A percentile compares a stretch with the other conserved stretches of the same genome.
phyloP scores from a whole-genome alignment of 2,329 filamentous ascomycete species.

The Aspergillus piperis region DNA sequence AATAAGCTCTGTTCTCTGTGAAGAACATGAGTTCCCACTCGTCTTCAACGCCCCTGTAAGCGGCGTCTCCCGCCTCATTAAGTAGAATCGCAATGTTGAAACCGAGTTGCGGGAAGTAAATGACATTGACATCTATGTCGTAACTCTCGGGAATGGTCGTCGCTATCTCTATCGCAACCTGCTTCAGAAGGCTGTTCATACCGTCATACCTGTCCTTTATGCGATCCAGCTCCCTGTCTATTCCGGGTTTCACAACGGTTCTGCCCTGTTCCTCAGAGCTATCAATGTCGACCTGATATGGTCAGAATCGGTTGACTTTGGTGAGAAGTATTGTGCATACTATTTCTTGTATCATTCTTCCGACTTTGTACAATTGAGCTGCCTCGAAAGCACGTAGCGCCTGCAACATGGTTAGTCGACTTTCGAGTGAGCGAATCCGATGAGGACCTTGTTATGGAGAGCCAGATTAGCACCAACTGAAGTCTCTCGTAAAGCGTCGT shows the following conservation, averaged over 20 bases:
- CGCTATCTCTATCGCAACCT: constrained; percentile 66
- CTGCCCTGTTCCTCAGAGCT: constrained; percentile 70
- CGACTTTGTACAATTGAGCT: constrained; percentile 63
- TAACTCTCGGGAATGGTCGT: constrained; percentile 60
- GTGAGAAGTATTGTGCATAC: constrained; percentile 33
- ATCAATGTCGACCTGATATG: constrained; percentile 70
- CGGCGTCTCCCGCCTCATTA: constrained; percentile 60
- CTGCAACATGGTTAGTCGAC: constrained; percentile 35
- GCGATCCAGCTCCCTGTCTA: constrained; percentile 74
- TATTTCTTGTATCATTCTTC: constrained; percentile 69
- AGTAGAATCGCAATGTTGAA: constrained; percentile 77
- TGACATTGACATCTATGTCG: constrained; percentile 67
- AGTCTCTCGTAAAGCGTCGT: constrained; percentile 63
- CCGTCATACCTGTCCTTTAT: constrained; percentile 77
- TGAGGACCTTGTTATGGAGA: constrained; percentile 56
- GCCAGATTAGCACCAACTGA: constrained; percentile 54
- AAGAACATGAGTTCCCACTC: constrained; percentile 78
- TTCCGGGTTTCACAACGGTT: constrained; percentile 69
- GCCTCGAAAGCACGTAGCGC: constrained; percentile 63
- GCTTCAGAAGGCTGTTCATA: constrained; percentile 70
- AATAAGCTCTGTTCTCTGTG: constrained; percentile 72
- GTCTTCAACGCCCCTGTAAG: constrained; percentile 66
- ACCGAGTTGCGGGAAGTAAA: constrained; percentile 88
- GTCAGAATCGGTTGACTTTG: constrained; percentile 14
- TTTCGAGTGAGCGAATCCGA: background rate